A percentile compares a stretch with the other conserved stretches of the same genome.
phyloP scores from a whole-genome alignment of 2,329 filamentous ascomycete species.

The Waltergamsia citrina region DNA sequence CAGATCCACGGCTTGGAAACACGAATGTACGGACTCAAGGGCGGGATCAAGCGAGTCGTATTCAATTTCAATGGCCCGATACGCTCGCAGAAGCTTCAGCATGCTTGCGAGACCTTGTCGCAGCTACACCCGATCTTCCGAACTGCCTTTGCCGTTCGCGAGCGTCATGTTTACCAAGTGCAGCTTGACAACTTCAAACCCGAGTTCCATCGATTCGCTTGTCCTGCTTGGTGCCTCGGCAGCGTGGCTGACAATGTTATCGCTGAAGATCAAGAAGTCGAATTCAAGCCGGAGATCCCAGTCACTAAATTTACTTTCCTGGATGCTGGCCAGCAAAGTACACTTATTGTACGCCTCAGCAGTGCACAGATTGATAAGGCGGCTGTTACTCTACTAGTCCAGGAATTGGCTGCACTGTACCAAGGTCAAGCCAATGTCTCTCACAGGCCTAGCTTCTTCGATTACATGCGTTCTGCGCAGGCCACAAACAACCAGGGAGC shows the following conservation, averaged over 20 bases:
- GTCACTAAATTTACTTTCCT: constrained; percentile 41
- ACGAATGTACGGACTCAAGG: constrained; percentile 30
- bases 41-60: constrained; percentile 36
- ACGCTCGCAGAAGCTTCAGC: constrained; percentile 30
- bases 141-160: constrained; percentile 40
- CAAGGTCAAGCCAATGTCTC: constrained; percentile 21
- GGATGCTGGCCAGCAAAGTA: constrained; percentile 36
- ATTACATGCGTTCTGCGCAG: constrained; percentile 32
- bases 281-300: constrained; percentile 30
- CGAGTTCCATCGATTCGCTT: constrained; percentile 32
- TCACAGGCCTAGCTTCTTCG: constrained; percentile 33
- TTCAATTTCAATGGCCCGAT: constrained; percentile 36
- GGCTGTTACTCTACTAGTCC: constrained; percentile 33
- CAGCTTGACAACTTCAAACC: constrained; percentile 31
- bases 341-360: constrained; percentile 36
- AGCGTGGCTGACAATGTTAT: constrained; percentile 29
- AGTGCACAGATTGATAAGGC: constrained; percentile 39
- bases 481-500: constrained; percentile 25
- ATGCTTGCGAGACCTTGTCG: constrained; percentile 32
- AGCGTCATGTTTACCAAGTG: constrained; percentile 37
- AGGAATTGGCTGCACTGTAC: constrained; percentile 38
- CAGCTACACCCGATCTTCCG: constrained; percentile 41
- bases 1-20: constrained; percentile 39
- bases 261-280: constrained; percentile 28
- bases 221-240: constrained; percentile 27